Conservation (phyloP, 495 filamentous ascomycete species). For the Neurospora terricola region DNA sequence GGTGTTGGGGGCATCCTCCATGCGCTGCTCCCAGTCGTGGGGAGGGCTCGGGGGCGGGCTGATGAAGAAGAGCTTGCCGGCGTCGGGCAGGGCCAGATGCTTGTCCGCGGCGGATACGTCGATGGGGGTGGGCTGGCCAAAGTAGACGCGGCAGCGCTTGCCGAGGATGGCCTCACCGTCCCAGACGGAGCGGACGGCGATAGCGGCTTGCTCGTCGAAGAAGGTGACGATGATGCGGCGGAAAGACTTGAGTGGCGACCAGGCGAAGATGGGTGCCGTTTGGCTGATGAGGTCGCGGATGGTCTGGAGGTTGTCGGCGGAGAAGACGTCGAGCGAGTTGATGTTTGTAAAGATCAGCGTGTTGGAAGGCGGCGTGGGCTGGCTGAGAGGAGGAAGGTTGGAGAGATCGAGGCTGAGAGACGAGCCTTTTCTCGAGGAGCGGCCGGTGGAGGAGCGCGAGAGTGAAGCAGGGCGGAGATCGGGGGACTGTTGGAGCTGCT, state of each 20-base stretch:
- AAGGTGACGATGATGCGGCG: slow-evolving; percentile 89
- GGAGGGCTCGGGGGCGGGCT: slow-evolving; percentile 85
- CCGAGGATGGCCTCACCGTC: slow-evolving; percentile 62
- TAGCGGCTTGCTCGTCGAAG: slow-evolving; percentile 59
- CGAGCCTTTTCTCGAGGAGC: slow-evolving; percentile 29
- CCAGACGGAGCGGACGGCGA: slow-evolving; percentile 58
- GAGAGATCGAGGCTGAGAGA: slow-evolving; percentile 75
- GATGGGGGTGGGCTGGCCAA: slow-evolving; percentile 65
- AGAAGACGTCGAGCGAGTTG: slow-evolving; percentile 66
- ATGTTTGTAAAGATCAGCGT: slow-evolving; percentile 92
- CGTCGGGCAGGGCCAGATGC: slow-evolving; percentile 72
- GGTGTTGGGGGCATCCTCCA: slow-evolving; percentile 90
- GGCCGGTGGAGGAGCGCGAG: slow-evolving; percentile 21
- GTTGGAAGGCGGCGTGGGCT: slow-evolving; percentile 79
- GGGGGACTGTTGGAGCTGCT: neutral
- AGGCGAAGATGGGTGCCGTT: slow-evolving; percentile 67
- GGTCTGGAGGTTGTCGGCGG: slow-evolving; percentile 58
- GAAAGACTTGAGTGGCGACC: slow-evolving; percentile 87
- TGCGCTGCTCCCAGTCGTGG: slow-evolving; percentile 81
- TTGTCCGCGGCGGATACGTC: slow-evolving; percentile 38
- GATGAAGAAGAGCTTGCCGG: slow-evolving; percentile 94
- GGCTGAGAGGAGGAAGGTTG: slow-evolving; percentile 63
- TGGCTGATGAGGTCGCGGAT: slow-evolving; percentile 64
- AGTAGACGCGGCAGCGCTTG: slow-evolving; percentile 71
- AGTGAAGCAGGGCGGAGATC: slow-evolving; percentile 21